Percentiles rank a stretch among this genome's conserved stretches.
These are phyloP conservation scores for Hymenoscyphus albidus DNA, from an alignment of 2,329 filamentous ascomycete species.

Conservation along the genomic window DNA sequence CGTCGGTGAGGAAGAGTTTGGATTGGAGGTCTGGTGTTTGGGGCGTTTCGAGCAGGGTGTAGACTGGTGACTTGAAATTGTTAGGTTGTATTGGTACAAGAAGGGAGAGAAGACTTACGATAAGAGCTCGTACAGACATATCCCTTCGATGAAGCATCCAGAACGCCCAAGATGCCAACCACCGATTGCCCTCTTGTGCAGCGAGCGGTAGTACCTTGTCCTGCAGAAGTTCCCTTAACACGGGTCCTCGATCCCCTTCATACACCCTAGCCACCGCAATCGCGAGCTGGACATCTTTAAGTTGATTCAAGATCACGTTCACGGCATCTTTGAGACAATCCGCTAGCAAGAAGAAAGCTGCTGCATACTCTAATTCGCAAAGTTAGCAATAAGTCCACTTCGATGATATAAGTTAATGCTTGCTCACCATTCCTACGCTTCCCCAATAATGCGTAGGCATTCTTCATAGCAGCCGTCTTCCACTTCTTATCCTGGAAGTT, in stretches of 20 bases:
- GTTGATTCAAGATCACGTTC: constrained; percentile 78
- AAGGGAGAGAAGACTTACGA: constrained; percentile 50
- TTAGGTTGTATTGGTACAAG: constrained; percentile 19
- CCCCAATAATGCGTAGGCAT: constrained; percentile 91
- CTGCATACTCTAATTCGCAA: constrained; percentile 70
- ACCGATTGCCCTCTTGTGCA: constrained; percentile 78
- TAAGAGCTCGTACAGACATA: constrained; percentile 77
- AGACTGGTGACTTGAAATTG: constrained; percentile 64
- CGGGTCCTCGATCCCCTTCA: constrained; percentile 75
- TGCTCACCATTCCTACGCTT: constrained; percentile 75
- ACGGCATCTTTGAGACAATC: constrained; percentile 82
- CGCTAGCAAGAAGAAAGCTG: constrained; percentile 90
- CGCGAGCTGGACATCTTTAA: constrained; percentile 85
- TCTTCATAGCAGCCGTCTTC: constrained; percentile 87
- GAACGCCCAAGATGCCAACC: constrained; percentile 94
- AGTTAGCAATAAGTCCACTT: neutral
- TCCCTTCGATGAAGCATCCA: constrained; percentile 82
- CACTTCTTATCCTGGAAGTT: constrained; percentile 86
- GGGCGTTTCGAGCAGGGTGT: constrained; percentile 66
- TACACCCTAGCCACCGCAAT: constrained; percentile 85
- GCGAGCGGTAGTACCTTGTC: constrained; percentile 77
- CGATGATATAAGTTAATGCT: neutral
- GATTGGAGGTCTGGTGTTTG: constrained; percentile 62
- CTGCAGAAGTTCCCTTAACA: constrained; percentile 69
- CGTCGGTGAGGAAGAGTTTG: constrained; percentile 81